Percentiles rank a stretch among this genome's conserved stretches.
These are phyloP conservation scores for Cytospora paraplurivora DNA, from an alignment of 2,329 filamentous ascomycete species.

Conservation along the genomic window DNA sequence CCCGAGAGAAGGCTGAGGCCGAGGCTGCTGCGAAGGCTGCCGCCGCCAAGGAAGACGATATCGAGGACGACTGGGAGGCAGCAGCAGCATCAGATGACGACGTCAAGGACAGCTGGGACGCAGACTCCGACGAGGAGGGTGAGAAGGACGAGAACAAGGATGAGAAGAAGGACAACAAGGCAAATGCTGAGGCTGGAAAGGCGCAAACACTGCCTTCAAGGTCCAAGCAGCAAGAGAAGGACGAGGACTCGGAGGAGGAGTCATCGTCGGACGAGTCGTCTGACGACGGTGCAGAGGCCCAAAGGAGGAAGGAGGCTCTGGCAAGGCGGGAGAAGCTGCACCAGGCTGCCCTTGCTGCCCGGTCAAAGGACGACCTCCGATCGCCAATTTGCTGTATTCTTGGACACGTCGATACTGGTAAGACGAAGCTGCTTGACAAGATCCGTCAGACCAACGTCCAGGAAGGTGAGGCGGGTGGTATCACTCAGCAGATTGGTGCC, in stretches of 20 bases:
- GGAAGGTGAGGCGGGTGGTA: constrained; percentile 98
- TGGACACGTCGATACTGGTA: constrained; percentile 99
- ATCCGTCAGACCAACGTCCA: constrained; percentile 98
- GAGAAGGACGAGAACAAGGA: constrained; percentile 42
- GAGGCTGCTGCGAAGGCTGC: constrained; percentile 57
- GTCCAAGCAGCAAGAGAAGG: constrained; percentile 45
- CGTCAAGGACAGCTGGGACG: constrained; percentile 95
- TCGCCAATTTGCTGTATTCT: constrained; percentile 99
- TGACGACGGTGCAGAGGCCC: constrained; percentile 62
- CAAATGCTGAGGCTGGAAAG: constrained; percentile 38
- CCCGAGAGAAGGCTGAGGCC: constrained; percentile 57
- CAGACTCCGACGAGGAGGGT: constrained; percentile 73
- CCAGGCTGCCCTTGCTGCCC: constrained; percentile 86
- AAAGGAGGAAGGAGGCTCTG: constrained; percentile 84
- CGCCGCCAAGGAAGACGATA: constrained; percentile 63
- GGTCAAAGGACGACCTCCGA: constrained; percentile 90
- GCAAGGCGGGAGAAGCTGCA: constrained; percentile 87
- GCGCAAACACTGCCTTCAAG: constrained; percentile 36
- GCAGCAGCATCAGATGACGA: constrained; percentile 75
- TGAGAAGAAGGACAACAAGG: constrained; percentile 32
- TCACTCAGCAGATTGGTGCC: constrained; percentile 98
- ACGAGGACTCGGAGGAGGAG: constrained; percentile 61
- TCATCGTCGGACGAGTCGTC: constrained; percentile 67
- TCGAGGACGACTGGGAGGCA: constrained; percentile 73
- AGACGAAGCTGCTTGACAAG: constrained; percentile 99